Conservation (phyloP, 2,329 filamentous ascomycete species). For the Drechslerella dactyloides region DNA sequence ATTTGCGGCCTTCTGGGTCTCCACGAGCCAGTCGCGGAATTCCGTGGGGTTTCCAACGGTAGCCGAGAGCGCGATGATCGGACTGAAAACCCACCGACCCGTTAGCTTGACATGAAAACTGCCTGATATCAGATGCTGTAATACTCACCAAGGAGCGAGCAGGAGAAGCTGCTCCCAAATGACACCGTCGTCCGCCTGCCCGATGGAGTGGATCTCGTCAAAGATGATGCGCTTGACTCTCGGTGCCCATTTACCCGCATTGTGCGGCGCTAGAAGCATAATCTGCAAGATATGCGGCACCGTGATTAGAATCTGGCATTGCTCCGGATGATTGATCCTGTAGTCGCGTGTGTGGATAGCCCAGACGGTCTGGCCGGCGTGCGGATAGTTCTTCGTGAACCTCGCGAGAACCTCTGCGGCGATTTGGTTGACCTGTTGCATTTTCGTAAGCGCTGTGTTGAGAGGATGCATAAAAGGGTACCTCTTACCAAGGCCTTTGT, state of each 20-base stretch:
- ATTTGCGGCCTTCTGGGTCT: constrained; percentile 69
- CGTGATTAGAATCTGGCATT: constrained; percentile 77
- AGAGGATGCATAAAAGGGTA: background rate
- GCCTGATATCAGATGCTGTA: background rate
- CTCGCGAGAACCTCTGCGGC: constrained; percentile 77
- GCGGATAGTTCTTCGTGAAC: constrained; percentile 69
- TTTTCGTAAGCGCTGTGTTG: constrained; percentile 6
- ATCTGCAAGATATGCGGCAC: constrained; percentile 80
- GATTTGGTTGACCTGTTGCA: constrained; percentile 71
- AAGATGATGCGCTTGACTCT: constrained; percentile 78
- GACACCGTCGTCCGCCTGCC: constrained; percentile 75
- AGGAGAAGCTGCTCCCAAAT: constrained; percentile 80
- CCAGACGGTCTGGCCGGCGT: constrained; percentile 74
- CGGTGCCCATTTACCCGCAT: constrained; percentile 71
- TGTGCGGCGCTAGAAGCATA: constrained; percentile 72
- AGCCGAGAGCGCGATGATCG: constrained; percentile 78
- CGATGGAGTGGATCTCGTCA: constrained; percentile 81
- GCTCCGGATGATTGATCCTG: constrained; percentile 73
- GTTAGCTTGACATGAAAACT: background rate
- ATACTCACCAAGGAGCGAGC: constrained; percentile 66
- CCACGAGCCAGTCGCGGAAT: constrained; percentile 72
- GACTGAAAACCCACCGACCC: constrained; percentile 58
- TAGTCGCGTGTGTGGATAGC: constrained; percentile 79
- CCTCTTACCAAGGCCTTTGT: constrained; percentile 72
- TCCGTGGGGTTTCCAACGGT: constrained; percentile 77